These are phyloP conservation scores for Nicotiana paniculata DNA, from an alignment of 257 asterid genomes.

Conservation along the genomic window DNA sequence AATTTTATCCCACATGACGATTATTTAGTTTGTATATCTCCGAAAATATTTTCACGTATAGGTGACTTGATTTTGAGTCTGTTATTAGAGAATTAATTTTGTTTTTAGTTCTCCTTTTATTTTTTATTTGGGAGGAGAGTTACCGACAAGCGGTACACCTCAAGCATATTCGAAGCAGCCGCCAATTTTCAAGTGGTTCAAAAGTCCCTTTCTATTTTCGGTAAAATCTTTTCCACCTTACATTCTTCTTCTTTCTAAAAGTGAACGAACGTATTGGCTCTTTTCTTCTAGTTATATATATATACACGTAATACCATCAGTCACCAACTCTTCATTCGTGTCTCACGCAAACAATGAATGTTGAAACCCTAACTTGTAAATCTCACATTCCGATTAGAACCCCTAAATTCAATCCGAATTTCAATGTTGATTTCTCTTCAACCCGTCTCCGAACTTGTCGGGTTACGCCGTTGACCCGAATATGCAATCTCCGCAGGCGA, in stretches of 20 bases:
- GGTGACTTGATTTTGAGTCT: no score
- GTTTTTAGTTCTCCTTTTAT: background rate
- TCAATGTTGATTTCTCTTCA: background rate
- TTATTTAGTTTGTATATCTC: no score
- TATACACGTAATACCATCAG: background rate
- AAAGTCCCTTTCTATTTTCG: background rate
- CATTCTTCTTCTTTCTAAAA: background rate
- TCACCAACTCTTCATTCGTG: background rate
- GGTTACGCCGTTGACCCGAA: background rate
- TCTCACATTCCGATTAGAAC: conserved; percentile 16
- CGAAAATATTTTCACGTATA: no score
- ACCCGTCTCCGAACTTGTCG: background rate
- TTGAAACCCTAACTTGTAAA: conserved; percentile 31
- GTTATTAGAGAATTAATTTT: no score
- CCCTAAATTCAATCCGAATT: conserved; percentile 2
- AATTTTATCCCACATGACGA: no score
- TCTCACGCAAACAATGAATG: conserved; percentile 24
- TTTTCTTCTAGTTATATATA: background rate
- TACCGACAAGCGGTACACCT: background rate
- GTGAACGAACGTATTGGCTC: background rate
- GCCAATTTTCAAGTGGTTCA: conserved; percentile 2
- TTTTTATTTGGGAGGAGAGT: background rate
- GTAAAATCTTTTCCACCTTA: background rate
- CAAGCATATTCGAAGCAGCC: background rate
- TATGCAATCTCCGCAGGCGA: background rate